Conservation (phyloP, 2,329 filamentous ascomycete genomes). For the Colletotrichum acutatum region DNA sequence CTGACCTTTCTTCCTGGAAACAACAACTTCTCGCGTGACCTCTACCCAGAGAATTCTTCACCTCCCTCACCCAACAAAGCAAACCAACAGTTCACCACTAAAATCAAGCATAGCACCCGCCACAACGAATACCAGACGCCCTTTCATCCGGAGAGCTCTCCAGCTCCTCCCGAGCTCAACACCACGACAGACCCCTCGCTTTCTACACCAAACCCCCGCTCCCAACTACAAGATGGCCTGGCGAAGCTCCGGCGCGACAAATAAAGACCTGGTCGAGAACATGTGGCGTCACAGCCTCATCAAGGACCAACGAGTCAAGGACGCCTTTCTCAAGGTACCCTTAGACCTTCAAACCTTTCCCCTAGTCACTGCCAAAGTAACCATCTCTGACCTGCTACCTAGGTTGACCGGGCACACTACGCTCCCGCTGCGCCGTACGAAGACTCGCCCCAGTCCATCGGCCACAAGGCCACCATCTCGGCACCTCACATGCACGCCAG, state of each 20-base stretch:
- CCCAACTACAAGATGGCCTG: conserved; percentile 78
- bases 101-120: neutral
- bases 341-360: conserved; percentile 22
- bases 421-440: conserved; percentile 76
- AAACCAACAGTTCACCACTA: neutral
- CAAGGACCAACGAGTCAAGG: conserved; percentile 74
- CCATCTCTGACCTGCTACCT: neutral
- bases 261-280: conserved; percentile 82
- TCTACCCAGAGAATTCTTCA: neutral
- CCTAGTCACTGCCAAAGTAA: neutral
- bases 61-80: neutral
- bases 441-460: conserved; percentile 66
- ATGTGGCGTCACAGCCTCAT: conserved; percentile 79
- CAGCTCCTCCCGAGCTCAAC: conserved; percentile 15
- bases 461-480: conserved; percentile 66
- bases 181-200: neutral
- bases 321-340: conserved; percentile 79
- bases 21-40: neutral
- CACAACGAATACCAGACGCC: conserved; percentile 24
- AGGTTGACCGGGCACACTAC: conserved; percentile 93
- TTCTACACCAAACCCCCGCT: neutral
- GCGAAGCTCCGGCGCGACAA: conserved; percentile 81
- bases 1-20: neutral
- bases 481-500: conserved; percentile 72
- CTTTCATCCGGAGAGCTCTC: conserved; percentile 13